Evolutionary conservation across 495 filamentous ascomycete species (phyloP), one percentile per base, ranked within the genome.

Genomic region (Trichoderma virens): DNA sequence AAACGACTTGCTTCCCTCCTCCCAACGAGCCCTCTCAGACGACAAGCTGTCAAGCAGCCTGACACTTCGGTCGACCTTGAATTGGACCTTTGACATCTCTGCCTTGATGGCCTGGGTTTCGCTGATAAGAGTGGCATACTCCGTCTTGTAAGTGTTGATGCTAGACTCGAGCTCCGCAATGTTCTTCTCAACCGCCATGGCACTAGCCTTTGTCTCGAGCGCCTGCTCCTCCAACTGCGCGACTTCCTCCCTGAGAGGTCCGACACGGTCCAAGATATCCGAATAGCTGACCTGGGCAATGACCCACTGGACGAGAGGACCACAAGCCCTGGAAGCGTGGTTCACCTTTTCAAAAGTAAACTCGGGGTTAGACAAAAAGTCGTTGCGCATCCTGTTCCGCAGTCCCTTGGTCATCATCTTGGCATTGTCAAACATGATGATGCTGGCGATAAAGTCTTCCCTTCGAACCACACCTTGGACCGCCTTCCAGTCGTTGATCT

Each of bases 391-490:
- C 78, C 90, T 92, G 66, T 85, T 71, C 30, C 94, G 83, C 71
- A 92, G 83, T 60, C 75, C 79, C 68, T 85, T 87, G 2, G 92
- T 98, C 94, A 99, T 97, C 74, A 96, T 89, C 69, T 77, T 86
- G 79, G 97, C 91, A 70, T 96, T 99, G 79, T 98, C 90, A 73
- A 96, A 99, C 71, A 90, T 92, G 73, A 98, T 89, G 70, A 99
- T 98, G 76, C 90, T 97, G 30, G 92, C 90, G 78, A 99, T 97
- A 77, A 99, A 99, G 68, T 97, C 92, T 72, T 98, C 94, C 31
- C 85, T 84, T 65, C 94, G 88, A 32, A 98, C 84, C 65, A 98
- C 88, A 51, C 82, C 88, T 74, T 92, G 89, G 60, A 98, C 92
- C 43, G 85, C 86, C 76, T 90, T 93, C 94, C 94, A 99, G 69